Base-by-base conservation (phyloP, 306 rosid species). In the Elaeagnus macrophylla region DNA sequence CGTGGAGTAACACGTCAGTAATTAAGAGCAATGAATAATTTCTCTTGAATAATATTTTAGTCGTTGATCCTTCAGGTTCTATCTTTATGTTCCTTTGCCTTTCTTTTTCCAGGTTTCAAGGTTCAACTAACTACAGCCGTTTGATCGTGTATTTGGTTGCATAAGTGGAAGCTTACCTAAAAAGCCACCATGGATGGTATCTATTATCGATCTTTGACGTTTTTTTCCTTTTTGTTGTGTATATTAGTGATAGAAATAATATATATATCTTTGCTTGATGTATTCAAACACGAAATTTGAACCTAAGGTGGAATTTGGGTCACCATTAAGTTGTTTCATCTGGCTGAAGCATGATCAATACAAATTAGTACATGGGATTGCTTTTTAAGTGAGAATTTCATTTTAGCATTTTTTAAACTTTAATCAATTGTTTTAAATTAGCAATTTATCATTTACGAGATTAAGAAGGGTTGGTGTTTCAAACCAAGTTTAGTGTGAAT, bases 101-200 rank as follows among this genome's bases (percentile, higher is more conserved):
- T 10, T 37, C 10, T 9, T 54, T 62, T 17, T 18, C 5, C 49
- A 32, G 55, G 25, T 45, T 38, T 6, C 66, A 19, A 55, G 59
- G 15, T 19, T 32, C 14, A 7, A 11, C 20, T 44, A 9, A 7
- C 14, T 40, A 13, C 11, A 12, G 32, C 7, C 6, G 17, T 46
- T 46, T 15, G 14, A 10, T 41, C 44, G n/a, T 41, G 48, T 49
- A 19, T 51, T 59, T 20, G 38, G 42, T 45, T 60, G 64, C 56
- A 17, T 41, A 60, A 16, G 40, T 43, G 47, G 71, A 69, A 66
- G 50, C 54, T 60, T 67, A n/a, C 53, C 67, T 47, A 51, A 46
- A 60, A 55, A 64, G 72, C 70, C 67, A 64, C 45, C 73, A 84
- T 80, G 88, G 94, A 84, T 66, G 94, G 94, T 84, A 78, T 41